Evolutionary conservation across 345 rosid species (phyloP).

Genomic region (Camelina laxa): DNA sequence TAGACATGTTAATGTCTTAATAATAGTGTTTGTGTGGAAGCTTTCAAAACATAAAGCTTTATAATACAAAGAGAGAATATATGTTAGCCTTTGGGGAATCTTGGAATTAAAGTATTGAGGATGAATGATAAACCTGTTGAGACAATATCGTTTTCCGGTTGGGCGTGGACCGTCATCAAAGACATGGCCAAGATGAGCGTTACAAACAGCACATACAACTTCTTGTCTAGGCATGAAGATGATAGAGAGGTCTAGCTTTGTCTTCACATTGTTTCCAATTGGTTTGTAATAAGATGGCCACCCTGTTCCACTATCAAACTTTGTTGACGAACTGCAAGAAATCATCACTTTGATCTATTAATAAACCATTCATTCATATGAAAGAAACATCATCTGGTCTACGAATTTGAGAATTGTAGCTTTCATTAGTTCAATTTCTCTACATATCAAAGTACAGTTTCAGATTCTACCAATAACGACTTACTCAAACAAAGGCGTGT

Average conservation of each 20-base stretch:
- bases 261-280: slow-evolving; percentile 66
- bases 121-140: slow-evolving; percentile 61
- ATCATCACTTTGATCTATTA: background rate
- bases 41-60: background rate
- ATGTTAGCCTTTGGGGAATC: background rate
- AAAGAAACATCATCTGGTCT: background rate
- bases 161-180: slow-evolving; percentile 91
- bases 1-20: background rate
- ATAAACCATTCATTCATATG: slow-evolving; percentile 3
- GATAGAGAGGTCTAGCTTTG: slow-evolving; percentile 72
- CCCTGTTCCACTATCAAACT: slow-evolving; percentile 97
- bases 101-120: background rate
- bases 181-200: slow-evolving; percentile 90
- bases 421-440: slow-evolving; percentile 1
- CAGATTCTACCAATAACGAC: slow-evolving; percentile 13
- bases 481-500: slow-evolving; percentile 82
- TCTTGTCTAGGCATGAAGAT: slow-evolving; percentile 95
- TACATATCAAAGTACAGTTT: background rate
- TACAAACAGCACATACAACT: slow-evolving; percentile 67
- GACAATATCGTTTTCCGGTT: slow-evolving; percentile 82
- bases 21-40: background rate
- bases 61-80: too few relatives aligned
- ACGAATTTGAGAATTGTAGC: background rate
- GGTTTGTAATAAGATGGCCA: slow-evolving; percentile 95
- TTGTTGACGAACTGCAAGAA: slow-evolving; percentile 72